These are phyloP conservation scores for Phialophora expanda DNA, from an alignment of 2,329 filamentous ascomycete species.

Conservation along the genomic window DNA sequence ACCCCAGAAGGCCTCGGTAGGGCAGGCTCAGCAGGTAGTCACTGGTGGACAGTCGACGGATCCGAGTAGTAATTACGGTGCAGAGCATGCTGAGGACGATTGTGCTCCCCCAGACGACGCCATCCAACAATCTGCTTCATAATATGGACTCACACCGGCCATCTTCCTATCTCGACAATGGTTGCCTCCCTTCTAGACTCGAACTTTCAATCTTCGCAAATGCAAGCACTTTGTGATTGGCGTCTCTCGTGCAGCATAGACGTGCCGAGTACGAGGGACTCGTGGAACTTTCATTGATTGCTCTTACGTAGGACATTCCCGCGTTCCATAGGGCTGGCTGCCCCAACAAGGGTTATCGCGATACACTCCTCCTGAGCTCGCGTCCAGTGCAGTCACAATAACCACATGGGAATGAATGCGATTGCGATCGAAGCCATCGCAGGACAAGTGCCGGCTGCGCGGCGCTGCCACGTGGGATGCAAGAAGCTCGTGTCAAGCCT, in stretches of 20 bases:
- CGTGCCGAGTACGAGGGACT: background rate
- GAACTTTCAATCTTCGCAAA: background rate
- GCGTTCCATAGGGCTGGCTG: background rate
- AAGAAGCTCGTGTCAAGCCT: slow-evolving; percentile 3
- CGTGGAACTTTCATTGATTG: background rate
- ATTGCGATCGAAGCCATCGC: background rate
- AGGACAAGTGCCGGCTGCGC: background rate
- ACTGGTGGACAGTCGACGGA: background rate
- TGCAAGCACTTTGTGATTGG: background rate
- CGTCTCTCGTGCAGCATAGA: background rate
- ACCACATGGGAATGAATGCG: background rate
- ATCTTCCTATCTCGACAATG: background rate
- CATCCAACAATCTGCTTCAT: background rate
- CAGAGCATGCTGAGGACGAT: background rate
- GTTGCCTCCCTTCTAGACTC: background rate
- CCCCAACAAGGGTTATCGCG: background rate
- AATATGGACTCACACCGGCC: background rate
- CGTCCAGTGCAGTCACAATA: background rate
- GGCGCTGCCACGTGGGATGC: slow-evolving; percentile 6
- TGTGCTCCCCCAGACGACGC: background rate
- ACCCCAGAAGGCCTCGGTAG: background rate
- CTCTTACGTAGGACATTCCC: background rate
- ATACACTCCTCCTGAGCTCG: background rate
- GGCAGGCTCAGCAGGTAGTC: no score
- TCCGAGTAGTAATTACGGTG: background rate